phyloP scores from a whole-genome alignment of 331 rosid genomes.

The Pyracantha coccinea region DNA sequence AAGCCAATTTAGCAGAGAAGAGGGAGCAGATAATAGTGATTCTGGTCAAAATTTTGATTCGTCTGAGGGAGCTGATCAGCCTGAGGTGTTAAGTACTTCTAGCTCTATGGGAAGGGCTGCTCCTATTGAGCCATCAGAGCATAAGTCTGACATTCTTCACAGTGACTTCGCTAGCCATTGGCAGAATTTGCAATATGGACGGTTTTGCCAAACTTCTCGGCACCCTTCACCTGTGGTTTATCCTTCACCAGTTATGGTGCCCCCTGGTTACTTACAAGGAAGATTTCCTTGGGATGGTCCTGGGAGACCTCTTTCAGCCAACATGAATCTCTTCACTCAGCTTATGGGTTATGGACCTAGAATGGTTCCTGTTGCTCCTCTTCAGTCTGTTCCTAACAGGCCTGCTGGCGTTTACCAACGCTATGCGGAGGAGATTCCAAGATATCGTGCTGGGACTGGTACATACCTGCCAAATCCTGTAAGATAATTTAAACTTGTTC shows the following conservation, averaged over 20 bases:
- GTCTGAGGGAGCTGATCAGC: conserved; percentile 45
- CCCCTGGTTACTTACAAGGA: conserved; percentile 83
- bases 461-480: conserved; percentile 96
- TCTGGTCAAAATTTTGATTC: conserved; percentile 60
- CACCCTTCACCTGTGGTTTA: conserved; percentile 42
- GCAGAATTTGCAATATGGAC: conserved; percentile 75
- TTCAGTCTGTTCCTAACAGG: conserved; percentile 64
- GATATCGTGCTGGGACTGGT: conserved; percentile 92
- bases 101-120: conserved; percentile 37
- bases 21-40: conserved; percentile 52
- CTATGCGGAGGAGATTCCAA: conserved; percentile 73
- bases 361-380: conserved; percentile 69
- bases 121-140: conserved; percentile 40
- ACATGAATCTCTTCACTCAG: conserved; percentile 60
- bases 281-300: conserved; percentile 89
- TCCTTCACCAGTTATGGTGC: conserved; percentile 56
- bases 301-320: conserved; percentile 74
- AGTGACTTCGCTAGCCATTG: conserved; percentile 79
- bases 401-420: conserved; percentile 64
- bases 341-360: conserved; percentile 62
- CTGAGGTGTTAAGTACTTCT: conserved; percentile 47
- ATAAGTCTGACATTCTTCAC: conserved; percentile 69
- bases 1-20: conserved; percentile 58
- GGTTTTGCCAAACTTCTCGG: conserved; percentile 54
- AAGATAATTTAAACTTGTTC: conserved; percentile 28